phyloP scores from a whole-genome alignment of 2,329 filamentous ascomycete species.

The Tolypocladium ovalisporum region DNA sequence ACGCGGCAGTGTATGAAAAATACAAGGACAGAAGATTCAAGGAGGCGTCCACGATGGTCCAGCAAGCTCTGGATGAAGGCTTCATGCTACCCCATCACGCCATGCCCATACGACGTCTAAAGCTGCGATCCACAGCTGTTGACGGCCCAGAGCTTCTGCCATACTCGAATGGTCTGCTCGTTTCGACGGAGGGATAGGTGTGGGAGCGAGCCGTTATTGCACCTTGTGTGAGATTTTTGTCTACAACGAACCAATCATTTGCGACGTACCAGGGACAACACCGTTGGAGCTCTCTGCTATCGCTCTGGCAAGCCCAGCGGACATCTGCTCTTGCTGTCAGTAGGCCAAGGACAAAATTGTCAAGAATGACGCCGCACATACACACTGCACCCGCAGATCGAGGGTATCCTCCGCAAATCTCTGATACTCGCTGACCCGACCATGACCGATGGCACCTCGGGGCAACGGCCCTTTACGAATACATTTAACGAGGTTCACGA shows the following conservation, averaged over 20 bases:
- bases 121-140: conserved; percentile 7
- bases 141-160: conserved; percentile 13
- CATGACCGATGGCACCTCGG: background rate
- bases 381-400: background rate
- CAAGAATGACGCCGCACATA: background rate
- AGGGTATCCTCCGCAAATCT: background rate
- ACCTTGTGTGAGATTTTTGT: background rate
- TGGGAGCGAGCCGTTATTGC: background rate
- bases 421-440: background rate
- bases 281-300: background rate
- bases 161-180: conserved; percentile 16
- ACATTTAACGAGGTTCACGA: conserved; percentile 7
- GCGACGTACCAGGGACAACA: background rate
- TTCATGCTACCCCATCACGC: conserved; percentile 36
- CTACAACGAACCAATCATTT: background rate
- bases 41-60: conserved; percentile 69
- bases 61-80: conserved; percentile 56
- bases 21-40: conserved; percentile 84
- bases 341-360: background rate
- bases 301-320: background rate
- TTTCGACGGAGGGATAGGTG: conserved; percentile 19
- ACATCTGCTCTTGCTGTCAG: background rate
- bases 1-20: conserved; percentile 81
- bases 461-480: background rate
- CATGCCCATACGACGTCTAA: conserved; percentile 24